Evolutionary conservation across 768 basidiomycete genomes (phyloP).

Genomic region (Phaffia tasmanica): DNA sequence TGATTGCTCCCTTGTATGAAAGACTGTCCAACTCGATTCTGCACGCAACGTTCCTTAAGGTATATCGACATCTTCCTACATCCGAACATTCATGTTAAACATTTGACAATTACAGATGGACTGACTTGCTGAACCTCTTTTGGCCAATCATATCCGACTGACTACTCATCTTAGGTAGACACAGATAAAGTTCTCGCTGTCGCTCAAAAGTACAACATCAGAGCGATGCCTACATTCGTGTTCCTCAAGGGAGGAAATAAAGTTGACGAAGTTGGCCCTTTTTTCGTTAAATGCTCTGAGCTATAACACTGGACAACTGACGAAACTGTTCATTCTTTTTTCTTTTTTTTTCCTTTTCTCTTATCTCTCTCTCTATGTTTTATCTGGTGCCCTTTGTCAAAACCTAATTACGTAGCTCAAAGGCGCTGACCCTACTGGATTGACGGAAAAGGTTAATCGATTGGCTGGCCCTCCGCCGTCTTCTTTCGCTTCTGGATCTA

Average conservation of each 20-base stretch:
- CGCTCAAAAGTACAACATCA: conserved; percentile 32
- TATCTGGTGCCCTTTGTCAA: background rate
- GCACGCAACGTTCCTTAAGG: conserved; percentile 23
- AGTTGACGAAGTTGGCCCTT: conserved; percentile 34
- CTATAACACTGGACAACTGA: background rate
- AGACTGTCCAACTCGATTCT: conserved; percentile 29
- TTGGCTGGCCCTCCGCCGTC: conserved; percentile 35
- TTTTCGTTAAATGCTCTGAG: background rate
- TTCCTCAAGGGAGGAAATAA: conserved; percentile 36
- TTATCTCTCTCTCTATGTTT: background rate
- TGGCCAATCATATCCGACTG: background rate
- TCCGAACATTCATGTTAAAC: conserved; percentile 33
- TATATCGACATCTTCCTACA: background rate
- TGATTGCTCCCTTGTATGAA: conserved; percentile 35
- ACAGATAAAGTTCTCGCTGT: conserved; percentile 34
- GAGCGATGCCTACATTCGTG: conserved; percentile 39
- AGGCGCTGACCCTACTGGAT: conserved; percentile 36
- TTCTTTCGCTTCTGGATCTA: conserved; percentile 19
- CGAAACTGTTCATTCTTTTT: background rate
- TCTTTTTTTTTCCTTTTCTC: background rate
- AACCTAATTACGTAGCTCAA: conserved; percentile 29
- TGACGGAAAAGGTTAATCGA: conserved; percentile 32
- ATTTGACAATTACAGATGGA: conserved; percentile 26
- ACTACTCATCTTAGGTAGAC: conserved; percentile 33
- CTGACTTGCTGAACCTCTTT: background rate